A percentile compares a stretch with the other conserved stretches of the same genome.
phyloP scores from a whole-genome alignment of 2,329 filamentous ascomycete genomes.

The Hypoxylon sp. region DNA sequence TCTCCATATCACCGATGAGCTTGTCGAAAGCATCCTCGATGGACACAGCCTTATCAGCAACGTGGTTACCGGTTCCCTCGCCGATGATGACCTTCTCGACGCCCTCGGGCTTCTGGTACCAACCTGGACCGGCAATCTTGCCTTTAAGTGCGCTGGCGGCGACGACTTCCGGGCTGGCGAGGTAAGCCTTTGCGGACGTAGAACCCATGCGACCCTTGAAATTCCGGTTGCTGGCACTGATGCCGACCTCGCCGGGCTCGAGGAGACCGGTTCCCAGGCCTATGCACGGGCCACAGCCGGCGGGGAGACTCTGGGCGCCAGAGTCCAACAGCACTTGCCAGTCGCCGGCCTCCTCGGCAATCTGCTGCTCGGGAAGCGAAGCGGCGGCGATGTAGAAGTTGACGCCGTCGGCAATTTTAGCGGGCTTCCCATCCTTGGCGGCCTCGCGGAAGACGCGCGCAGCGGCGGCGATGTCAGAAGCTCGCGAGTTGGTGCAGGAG shows the following conservation, averaged over 20 bases:
- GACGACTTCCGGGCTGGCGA: conserved; percentile 89
- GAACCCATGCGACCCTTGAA: conserved; percentile 92
- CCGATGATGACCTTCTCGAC: conserved; percentile 73
- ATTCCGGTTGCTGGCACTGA: conserved; percentile 84
- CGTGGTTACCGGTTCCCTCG: conserved; percentile 72
- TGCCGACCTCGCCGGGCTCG: conserved; percentile 85
- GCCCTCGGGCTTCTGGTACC: conserved; percentile 76
- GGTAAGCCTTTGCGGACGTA: conserved; percentile 80
- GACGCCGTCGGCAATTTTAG: conserved; percentile 78
- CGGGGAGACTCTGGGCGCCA: conserved; percentile 74
- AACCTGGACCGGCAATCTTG: conserved; percentile 77
- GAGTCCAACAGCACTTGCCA: conserved; percentile 86
- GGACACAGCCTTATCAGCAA: conserved; percentile 70
- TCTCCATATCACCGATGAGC: conserved; percentile 18
- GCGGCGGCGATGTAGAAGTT: conserved; percentile 91
- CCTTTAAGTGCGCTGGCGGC: conserved; percentile 84
- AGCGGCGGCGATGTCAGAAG: conserved; percentile 81
- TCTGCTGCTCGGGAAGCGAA: conserved; percentile 76
- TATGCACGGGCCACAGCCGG: conserved; percentile 86
- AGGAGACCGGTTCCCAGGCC: conserved; percentile 80
- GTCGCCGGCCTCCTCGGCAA: conserved; percentile 80
- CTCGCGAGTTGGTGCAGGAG: conserved; percentile 86
- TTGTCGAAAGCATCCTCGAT: conserved; percentile 66
- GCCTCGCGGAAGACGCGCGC: conserved; percentile 86
- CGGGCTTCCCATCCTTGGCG: conserved; percentile 66